These are phyloP conservation scores for Kwoniella sp. DNA, from an alignment of 768 basidiomycete genomes.

Conservation along the genomic window DNA sequence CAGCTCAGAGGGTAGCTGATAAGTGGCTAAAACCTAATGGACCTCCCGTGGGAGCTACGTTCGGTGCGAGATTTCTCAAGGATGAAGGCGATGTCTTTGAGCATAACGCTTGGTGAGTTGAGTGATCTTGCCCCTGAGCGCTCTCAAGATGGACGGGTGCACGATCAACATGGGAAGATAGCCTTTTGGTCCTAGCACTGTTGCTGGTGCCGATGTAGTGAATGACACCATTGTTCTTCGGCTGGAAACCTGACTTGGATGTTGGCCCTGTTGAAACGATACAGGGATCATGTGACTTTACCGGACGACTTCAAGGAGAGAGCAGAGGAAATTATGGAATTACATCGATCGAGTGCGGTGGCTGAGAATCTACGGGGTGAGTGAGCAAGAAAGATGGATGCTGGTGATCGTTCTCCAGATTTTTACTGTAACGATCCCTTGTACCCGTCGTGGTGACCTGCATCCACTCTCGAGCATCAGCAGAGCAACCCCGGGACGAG, in stretches of 20 bases:
- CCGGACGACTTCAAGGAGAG: conserved; percentile 71
- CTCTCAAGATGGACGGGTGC: too few relatives aligned
- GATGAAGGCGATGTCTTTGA: conserved; percentile 49
- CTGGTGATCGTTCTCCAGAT: too few relatives aligned
- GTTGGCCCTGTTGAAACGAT: too few relatives aligned
- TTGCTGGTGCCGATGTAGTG: neutral
- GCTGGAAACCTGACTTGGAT: neutral
- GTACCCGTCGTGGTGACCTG: too few relatives aligned
- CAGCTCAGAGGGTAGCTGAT: conserved; percentile 28
- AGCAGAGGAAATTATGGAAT: conserved; percentile 69
- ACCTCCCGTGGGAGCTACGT: conserved; percentile 46
- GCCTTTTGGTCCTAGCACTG: too few relatives aligned
- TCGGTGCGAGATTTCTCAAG: conserved; percentile 48
- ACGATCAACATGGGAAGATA: neutral
- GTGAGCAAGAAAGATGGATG: too few relatives aligned
- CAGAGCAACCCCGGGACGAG: too few relatives aligned
- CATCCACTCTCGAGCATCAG: too few relatives aligned
- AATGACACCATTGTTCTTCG: neutral
- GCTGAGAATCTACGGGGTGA: conserved; percentile 69
- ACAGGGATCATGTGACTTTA: conserved; percentile 57
- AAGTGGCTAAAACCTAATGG: conserved; percentile 51
- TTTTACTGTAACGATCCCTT: too few relatives aligned
- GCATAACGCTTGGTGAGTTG: conserved; percentile 60
- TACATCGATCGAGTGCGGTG: conserved; percentile 74
- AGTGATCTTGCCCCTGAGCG: conserved; percentile 19